Evolutionary conservation across 1,284 basidiomycete genomes (phyloP).

Genomic region (Coniferiporia sulphurascens): DNA sequence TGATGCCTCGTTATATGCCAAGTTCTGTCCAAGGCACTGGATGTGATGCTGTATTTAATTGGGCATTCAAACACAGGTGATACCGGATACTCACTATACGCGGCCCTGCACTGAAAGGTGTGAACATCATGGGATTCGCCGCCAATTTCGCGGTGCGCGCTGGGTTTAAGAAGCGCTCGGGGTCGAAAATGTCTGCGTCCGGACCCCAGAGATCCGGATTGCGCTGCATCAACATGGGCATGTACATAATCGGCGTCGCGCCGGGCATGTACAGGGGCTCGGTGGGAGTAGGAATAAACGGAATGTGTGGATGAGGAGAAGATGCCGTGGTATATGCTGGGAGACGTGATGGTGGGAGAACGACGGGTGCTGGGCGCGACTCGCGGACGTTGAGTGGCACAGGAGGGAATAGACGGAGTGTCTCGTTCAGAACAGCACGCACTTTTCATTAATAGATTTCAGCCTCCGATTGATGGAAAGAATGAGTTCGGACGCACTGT

Average conservation of each 20-base stretch:
- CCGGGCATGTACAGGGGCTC: conserved; percentile 55
- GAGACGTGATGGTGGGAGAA: conserved; percentile 46
- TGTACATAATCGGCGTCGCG: conserved; percentile 49
- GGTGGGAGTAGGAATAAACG: conserved; percentile 24
- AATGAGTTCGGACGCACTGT: conserved; percentile 40
- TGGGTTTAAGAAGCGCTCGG: conserved; percentile 63
- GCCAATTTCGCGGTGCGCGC: conserved; percentile 42
- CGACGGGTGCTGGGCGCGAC: conserved; percentile 41
- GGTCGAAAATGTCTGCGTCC: conserved; percentile 66
- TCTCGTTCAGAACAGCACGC: conserved; percentile 69
- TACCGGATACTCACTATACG: conserved; percentile 34
- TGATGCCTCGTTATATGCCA: conserved; percentile 67
- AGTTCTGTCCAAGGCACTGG: conserved; percentile 70
- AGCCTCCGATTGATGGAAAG: conserved; percentile 2
- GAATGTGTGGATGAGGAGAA: conserved; percentile 10
- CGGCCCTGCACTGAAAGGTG: conserved; percentile 67
- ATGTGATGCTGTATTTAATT: not conserved
- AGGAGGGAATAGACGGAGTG: conserved; percentile 66
- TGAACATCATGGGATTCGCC: conserved; percentile 60
- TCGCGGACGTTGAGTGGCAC: conserved; percentile 65
- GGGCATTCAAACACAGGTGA: not conserved
- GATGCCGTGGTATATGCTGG: conserved; percentile 31
- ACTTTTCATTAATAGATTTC: conserved; percentile 34
- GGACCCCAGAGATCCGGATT: conserved; percentile 59
- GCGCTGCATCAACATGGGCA: conserved; percentile 56